These are phyloP conservation scores for Colletotrichum lupini DNA, from an alignment of 2,329 filamentous ascomycete species.

Conservation along the genomic window DNA sequence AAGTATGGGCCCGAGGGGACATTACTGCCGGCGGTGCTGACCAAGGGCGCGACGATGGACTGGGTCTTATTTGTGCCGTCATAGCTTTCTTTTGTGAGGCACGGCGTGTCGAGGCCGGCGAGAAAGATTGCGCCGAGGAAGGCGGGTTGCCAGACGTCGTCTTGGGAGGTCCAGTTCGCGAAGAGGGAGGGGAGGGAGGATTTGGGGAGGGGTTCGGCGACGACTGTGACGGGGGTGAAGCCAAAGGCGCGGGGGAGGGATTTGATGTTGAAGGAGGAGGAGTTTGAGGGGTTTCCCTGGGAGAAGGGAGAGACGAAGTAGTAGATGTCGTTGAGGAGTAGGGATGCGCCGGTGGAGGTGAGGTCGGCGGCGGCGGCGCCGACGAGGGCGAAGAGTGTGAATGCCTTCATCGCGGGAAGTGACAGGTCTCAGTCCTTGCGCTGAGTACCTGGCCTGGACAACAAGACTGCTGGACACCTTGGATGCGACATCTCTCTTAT, in stretches of 20 bases:
- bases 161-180: slow-evolving; percentile 43
- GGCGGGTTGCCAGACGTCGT: slow-evolving; percentile 43
- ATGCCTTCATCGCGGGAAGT: slow-evolving; percentile 23
- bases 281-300: slow-evolving; percentile 40
- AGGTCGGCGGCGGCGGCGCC: slow-evolving; percentile 39
- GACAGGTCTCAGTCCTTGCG: not conserved
- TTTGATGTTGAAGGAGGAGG: slow-evolving; percentile 21
- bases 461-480: not conserved
- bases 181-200: slow-evolving; percentile 41
- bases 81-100: slow-evolving; percentile 32
- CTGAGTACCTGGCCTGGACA: not conserved
- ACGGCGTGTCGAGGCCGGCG: slow-evolving; percentile 23
- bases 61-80: slow-evolving; percentile 28
- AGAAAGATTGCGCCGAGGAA: slow-evolving; percentile 40
- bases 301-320: slow-evolving; percentile 49
- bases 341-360: slow-evolving; percentile 44
- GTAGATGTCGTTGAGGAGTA: slow-evolving; percentile 44
- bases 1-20: slow-evolving; percentile 51
- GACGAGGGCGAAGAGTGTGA: slow-evolving; percentile 30
- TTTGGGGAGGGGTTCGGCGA: slow-evolving; percentile 39
- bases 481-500: slow-evolving; percentile 13
- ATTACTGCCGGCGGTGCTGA: slow-evolving; percentile 10
- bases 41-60: slow-evolving; percentile 38
- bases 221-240: slow-evolving; percentile 48
- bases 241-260: slow-evolving; percentile 42